Conservation (phyloP, 2,329 filamentous ascomycete species). For the Colletotrichum karsti region DNA sequence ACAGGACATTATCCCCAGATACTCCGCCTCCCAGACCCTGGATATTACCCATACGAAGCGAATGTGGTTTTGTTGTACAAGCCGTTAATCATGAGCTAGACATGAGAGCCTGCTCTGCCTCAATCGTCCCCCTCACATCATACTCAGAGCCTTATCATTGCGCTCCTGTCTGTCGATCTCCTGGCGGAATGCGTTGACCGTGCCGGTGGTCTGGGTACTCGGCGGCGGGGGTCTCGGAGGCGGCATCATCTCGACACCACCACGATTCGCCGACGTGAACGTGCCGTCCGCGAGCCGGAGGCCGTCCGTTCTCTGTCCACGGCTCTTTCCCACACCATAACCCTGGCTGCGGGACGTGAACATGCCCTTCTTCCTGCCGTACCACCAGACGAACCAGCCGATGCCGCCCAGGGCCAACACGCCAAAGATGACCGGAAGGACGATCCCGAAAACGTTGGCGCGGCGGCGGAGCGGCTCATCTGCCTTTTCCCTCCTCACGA, state of each 20-base stretch:
- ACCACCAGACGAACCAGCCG: conserved; percentile 26
- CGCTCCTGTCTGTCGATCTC: conserved; percentile 27
- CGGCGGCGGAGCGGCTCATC: not conserved
- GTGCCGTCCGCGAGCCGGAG: conserved; percentile 13
- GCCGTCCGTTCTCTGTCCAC: conserved; percentile 13
- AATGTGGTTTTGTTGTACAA: not conserved
- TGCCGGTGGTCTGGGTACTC: not conserved
- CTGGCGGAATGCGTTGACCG: conserved; percentile 23
- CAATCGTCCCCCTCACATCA: conserved; percentile 4
- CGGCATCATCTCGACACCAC: conserved; percentile 27
- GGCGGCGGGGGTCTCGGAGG: conserved; percentile 14
- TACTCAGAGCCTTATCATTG: conserved; percentile 5
- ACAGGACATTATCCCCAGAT: not conserved
- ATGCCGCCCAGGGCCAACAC: conserved; percentile 14
- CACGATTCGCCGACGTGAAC: conserved; percentile 19
- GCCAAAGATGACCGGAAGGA: conserved; percentile 25
- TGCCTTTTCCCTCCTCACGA: not conserved
- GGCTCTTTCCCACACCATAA: conserved; percentile 28
- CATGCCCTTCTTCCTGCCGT: conserved; percentile 17
- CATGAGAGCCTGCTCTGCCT: not conserved
- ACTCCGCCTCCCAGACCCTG: not conserved
- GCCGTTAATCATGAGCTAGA: not conserved
- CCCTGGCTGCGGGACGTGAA: conserved; percentile 22
- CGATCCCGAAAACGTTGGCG: conserved; percentile 18
- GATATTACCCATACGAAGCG: not conserved